phyloP scores from a whole-genome alignment of 225 moss, liverwort and hornwort genomes.

The Pseudoscleropodium purum region DNA sequence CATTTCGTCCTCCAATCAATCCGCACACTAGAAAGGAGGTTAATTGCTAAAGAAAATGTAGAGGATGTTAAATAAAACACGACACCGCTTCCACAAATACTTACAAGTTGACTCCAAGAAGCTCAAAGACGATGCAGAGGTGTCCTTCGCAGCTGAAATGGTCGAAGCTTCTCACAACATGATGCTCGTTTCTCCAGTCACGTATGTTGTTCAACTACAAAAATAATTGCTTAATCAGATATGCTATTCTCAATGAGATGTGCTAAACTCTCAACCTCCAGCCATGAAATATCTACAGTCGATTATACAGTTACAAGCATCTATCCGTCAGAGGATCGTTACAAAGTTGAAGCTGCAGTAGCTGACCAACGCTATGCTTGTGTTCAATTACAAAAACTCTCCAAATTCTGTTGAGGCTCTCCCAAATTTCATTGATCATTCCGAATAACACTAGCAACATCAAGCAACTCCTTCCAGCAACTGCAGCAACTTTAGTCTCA shows the following conservation, averaged over 20 bases:
- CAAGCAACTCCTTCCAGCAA: slow-evolving; percentile 3
- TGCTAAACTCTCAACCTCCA: background rate
- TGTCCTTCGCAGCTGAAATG: slow-evolving; percentile 74
- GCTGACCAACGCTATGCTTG: background rate
- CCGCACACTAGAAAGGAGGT: background rate
- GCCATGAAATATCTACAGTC: background rate
- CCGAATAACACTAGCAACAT: background rate
- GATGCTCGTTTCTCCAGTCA: slow-evolving; percentile 55
- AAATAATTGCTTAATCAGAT: background rate
- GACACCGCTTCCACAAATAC: slow-evolving; percentile 1
- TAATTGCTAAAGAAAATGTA: background rate
- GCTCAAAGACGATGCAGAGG: slow-evolving; percentile 87
- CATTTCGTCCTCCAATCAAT: background rate
- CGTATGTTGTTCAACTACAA: slow-evolving; percentile 61
- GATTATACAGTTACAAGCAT: background rate
- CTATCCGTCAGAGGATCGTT: background rate
- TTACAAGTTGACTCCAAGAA: slow-evolving; percentile 78
- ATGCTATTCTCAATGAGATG: background rate
- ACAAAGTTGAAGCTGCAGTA: background rate
- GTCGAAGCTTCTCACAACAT: slow-evolving; percentile 75
- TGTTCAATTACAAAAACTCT: background rate
- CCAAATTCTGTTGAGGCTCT: background rate
- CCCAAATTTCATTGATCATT: background rate
- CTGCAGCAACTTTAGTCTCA: background rate
- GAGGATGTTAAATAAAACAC: background rate